A percentile compares a stretch with the other conserved stretches of the same genome.
Evolutionary conservation across 179 eudicot species (phyloP).

Genomic region (Beta lomatogona): DNA sequence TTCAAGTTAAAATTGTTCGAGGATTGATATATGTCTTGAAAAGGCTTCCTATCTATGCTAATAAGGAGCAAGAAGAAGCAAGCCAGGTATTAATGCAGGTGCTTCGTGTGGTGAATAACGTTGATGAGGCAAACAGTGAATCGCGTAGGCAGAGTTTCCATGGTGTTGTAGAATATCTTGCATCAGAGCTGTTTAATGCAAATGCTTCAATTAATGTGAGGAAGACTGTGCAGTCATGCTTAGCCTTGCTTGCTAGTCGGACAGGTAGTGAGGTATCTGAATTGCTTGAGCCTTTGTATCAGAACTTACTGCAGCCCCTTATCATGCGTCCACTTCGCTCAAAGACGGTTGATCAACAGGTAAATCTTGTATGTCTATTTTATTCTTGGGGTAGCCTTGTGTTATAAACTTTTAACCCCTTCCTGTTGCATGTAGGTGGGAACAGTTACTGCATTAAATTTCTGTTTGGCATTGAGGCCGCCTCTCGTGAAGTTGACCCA

Average conservation of each 20-base stretch:
- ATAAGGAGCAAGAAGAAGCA: slow-evolving; percentile 94
- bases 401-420: background rate
- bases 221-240: slow-evolving; percentile 95
- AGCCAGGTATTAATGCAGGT: slow-evolving; percentile 95
- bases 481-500: slow-evolving; percentile 95
- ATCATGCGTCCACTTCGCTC: slow-evolving; percentile 80
- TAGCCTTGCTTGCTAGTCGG: slow-evolving; percentile 95
- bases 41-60: slow-evolving; percentile 91
- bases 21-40: slow-evolving; percentile 90
- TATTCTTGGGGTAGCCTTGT: background rate
- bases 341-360: slow-evolving; percentile 99
- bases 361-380: slow-evolving; percentile 23
- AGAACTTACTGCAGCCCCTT: slow-evolving; percentile 90
- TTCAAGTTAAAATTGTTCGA: slow-evolving; percentile 83
- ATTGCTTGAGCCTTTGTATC: slow-evolving; percentile 92
- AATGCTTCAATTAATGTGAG: slow-evolving; percentile 82
- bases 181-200: slow-evolving; percentile 86
- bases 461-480: slow-evolving; percentile 97
- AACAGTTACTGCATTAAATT: slow-evolving; percentile 92
- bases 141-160: slow-evolving; percentile 88
- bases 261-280: slow-evolving; percentile 99
- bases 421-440: slow-evolving; percentile 63
- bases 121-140: slow-evolving; percentile 96
- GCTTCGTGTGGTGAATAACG: slow-evolving; percentile 96
- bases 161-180: slow-evolving; percentile 92